These are phyloP conservation scores for Barnettozyma californica DNA, from an alignment of 805 yeast genomes.

Conservation along the genomic window DNA sequence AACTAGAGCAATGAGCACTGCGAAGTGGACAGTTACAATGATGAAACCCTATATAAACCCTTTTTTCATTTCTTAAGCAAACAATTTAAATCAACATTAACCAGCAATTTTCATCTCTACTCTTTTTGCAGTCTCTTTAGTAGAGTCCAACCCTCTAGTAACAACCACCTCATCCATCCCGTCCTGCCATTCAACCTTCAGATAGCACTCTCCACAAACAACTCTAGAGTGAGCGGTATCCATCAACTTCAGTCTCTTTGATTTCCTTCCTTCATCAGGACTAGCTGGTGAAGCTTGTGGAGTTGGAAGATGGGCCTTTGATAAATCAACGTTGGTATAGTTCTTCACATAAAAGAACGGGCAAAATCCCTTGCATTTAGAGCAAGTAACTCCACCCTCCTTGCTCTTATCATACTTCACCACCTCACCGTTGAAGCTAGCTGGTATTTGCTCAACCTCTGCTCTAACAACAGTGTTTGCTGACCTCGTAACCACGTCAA, in stretches of 20 bases:
- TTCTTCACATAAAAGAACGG: constrained; percentile 30
- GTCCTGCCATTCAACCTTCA: constrained; percentile 9
- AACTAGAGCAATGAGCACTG: no score
- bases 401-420: background rate
- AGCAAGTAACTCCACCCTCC: constrained; percentile 30
- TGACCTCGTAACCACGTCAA: constrained; percentile 16
- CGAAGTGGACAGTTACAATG: background rate
- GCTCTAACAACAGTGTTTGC: constrained; percentile 1
- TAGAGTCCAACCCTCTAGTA: background rate
- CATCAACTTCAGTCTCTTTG: constrained; percentile 23
- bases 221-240: constrained; percentile 8
- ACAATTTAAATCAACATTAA: background rate
- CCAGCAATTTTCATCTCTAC: background rate
- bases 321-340: constrained; percentile 10
- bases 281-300: constrained; percentile 22
- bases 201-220: constrained; percentile 23
- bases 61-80: background rate
- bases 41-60: background rate
- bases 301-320: constrained; percentile 12
- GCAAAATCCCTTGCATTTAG: constrained; percentile 33
- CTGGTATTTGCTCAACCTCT: constrained; percentile 10
- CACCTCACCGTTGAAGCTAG: background rate
- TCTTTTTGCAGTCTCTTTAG: background rate
- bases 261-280: constrained; percentile 15
- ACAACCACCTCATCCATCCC: background rate